Evolutionary conservation across 2,329 filamentous ascomycete species (phyloP).

Genomic region (Endoconidiophora polonica): DNA sequence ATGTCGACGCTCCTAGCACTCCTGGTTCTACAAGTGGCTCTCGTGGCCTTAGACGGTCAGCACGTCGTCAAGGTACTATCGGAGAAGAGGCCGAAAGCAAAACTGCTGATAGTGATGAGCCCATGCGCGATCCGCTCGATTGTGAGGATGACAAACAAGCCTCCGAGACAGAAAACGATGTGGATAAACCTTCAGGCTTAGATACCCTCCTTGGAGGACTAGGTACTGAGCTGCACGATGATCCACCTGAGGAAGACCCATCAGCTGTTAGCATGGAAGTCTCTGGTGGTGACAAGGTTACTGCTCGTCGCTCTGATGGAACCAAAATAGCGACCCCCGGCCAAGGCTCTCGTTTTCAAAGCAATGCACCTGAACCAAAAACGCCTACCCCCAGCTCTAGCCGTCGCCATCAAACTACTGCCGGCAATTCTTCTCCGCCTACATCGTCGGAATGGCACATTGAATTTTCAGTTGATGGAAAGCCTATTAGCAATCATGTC

Average conservation of each 20-base stretch:
- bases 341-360: conserved; percentile 22
- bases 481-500: conserved; percentile 73
- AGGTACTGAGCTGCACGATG: conserved; percentile 67
- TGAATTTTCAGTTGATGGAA: conserved; percentile 76
- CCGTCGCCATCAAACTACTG: not conserved
- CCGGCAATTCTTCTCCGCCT: not conserved
- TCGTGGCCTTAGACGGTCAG: conserved; percentile 35
- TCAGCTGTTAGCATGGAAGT: conserved; percentile 86
- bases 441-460: conserved; percentile 66
- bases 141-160: conserved; percentile 85
- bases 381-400: not conserved
- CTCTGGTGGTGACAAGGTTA: conserved; percentile 70
- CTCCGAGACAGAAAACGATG: conserved; percentile 46
- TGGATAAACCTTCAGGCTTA: conserved; percentile 42
- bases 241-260: conserved; percentile 40
- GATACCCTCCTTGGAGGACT: conserved; percentile 84
- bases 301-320: conserved; percentile 81
- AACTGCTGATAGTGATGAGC: conserved; percentile 34
- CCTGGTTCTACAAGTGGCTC: conserved; percentile 1
- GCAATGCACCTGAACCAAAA: conserved; percentile 25
- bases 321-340: conserved; percentile 72
- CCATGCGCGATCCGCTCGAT: conserved; percentile 57
- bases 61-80: conserved; percentile 29
- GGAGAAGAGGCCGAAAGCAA: not conserved
- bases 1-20: not conserved